Percentiles rank a stretch among this genome's conserved stretches.
phyloP scores from a whole-genome alignment of 116 monocot species.

The Trichopus zeylanicus region DNA sequence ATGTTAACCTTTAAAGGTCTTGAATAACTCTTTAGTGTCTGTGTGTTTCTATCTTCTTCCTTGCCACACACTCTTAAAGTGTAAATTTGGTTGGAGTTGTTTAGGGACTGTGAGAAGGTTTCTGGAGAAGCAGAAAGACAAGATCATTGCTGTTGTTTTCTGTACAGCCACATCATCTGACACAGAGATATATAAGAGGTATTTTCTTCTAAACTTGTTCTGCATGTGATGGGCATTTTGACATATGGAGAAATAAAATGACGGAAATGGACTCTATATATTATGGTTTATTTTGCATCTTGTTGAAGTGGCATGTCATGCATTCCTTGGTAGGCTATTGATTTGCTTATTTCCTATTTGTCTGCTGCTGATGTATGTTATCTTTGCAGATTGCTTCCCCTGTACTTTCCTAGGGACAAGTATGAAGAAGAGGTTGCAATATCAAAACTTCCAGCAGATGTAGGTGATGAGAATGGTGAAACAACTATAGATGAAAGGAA shows the following conservation, averaged over 20 bases:
- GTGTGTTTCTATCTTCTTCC: not conserved
- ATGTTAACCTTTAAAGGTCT: too few relatives aligned
- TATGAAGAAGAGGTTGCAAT: conserved; percentile 92
- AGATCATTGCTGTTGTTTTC: conserved; percentile 92
- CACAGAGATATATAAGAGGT: conserved; percentile 99
- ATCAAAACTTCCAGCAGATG: conserved; percentile 96
- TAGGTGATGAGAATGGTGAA: conserved; percentile 99
- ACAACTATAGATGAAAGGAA: conserved; percentile 94
- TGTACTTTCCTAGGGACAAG: conserved; percentile 96
- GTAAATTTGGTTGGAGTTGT: conserved; percentile 2
- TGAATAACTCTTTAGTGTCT: not conserved
- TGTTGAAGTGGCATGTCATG: too few relatives aligned
- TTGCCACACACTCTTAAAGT: not conserved
- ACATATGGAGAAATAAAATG: not conserved
- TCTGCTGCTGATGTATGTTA: conserved; percentile 3
- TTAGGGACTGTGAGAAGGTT: conserved; percentile 94
- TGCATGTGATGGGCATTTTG: not conserved
- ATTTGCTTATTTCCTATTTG: too few relatives aligned
- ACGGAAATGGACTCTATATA: not conserved
- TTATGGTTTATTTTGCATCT: not conserved
- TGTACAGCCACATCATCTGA: conserved; percentile 82
- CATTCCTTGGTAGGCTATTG: too few relatives aligned
- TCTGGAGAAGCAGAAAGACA: conserved; percentile 96
- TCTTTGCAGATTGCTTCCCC: conserved; percentile 93
- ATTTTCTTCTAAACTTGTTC: not conserved